Evolutionary conservation across 495 filamentous ascomycete species (phyloP), one percentile per base, ranked within the genome.

Genomic region (Darksidea phi): DNA sequence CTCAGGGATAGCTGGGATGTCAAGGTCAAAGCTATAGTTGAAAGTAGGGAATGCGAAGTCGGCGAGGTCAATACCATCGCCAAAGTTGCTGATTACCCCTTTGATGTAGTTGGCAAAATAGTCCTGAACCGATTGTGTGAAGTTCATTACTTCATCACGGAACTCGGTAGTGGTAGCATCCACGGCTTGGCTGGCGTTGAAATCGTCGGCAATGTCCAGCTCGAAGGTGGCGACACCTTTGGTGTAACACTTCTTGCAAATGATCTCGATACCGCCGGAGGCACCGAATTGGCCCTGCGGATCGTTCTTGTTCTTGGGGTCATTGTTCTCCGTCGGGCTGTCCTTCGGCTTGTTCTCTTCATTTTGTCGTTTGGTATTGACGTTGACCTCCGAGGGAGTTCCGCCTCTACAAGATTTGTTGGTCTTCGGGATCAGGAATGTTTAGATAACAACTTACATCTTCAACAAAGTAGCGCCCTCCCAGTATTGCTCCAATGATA

Each of bases 171-270:
- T 73, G 45, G 75, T 67, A 32, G 74, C 71, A 1, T 68, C 26
- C 36, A 80, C 52, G 23, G 66, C 69, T 21, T 75, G 63, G 32
- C 58, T 71, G 26, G 75, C 70, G 34, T 79, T 74, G 67, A 78
- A 76, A 41, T 73, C 64, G 26, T 71, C 70, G 17, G 71, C 66
- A 34, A 79, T 66, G 1, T 67, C 74, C 37, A 82, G 66, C 13
- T 71, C 58, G 11, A 76, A 74, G 4, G 67, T 79, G 11, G 75
- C 77, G 10, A 61, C 59, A 48, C 80, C 80, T 42, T 78, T 79
- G 59, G 80, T 66, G 58, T 83, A 84, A 60, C 80, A 83, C 37
- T 71, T 78, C 18, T 72, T 74, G 67, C 80, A 82, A 11, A 67
- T 72, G 45, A 83, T 76, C 59, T 77, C 70, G 18, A 78, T 61